phyloP scores from a whole-genome alignment of 805 yeast species.

The Kazachstania psychrophila region DNA sequence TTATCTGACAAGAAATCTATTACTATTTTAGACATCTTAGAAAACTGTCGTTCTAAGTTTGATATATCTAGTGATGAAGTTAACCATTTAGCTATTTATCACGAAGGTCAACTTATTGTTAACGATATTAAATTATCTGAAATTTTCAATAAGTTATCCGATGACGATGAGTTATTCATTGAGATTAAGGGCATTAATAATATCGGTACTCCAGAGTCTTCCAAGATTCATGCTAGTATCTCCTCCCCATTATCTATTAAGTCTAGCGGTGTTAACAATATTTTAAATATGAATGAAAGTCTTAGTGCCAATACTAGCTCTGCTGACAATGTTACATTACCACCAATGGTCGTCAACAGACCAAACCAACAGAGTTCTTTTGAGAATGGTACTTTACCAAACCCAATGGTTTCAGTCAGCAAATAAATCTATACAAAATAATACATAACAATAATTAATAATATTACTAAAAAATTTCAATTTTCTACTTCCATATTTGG shows the following conservation, averaged over 20 bases:
- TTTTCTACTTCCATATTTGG: no score
- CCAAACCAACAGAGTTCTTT: conserved; percentile 6
- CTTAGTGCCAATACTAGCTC: neutral
- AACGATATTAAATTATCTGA: conserved; percentile 41
- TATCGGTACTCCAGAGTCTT: neutral
- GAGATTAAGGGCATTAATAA: conserved; percentile 1
- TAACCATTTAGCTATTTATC: conserved; percentile 14
- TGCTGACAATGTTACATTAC: conserved; percentile 2
- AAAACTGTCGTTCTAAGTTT: conserved; percentile 2
- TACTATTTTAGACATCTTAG: conserved; percentile 1
- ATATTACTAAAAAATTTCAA: neutral
- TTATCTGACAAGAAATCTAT: conserved; percentile 4
- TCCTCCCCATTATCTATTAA: neutral
- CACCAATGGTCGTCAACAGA: conserved; percentile 4
- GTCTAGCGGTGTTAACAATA: neutral
- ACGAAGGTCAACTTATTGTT: conserved; percentile 27
- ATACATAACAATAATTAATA: neutral
- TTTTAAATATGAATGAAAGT: conserved; percentile 2
- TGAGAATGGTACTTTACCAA: conserved; percentile 19
- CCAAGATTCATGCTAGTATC: neutral
- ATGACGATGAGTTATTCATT: conserved; percentile 2
- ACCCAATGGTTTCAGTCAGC: conserved; percentile 11
- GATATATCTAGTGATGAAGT: conserved; percentile 3
- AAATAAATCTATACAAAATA: neutral
- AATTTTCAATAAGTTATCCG: conserved; percentile 30